phyloP scores from a whole-genome alignment of 75 land plant genomes.

The Selaginella moellendorffii region DNA sequence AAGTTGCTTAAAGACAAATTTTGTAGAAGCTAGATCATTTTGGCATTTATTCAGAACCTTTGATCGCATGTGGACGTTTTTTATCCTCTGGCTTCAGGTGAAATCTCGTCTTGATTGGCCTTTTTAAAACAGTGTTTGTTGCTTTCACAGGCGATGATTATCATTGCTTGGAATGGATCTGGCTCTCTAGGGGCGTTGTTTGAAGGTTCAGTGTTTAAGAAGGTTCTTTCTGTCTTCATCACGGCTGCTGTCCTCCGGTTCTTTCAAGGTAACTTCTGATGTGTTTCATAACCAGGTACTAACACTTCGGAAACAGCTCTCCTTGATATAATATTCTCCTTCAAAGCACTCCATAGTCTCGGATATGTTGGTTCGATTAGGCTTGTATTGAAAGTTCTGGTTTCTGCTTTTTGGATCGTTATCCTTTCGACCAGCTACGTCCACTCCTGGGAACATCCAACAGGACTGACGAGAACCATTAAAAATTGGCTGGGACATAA shows the following conservation, averaged over 20 bases:
- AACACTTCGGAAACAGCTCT: no score
- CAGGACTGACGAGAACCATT: conserved; percentile 4
- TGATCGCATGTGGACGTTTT: background rate
- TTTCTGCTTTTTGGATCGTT: background rate
- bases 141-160: conserved; percentile 1
- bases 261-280: background rate
- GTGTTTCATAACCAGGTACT: no score
- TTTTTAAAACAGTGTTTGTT: background rate
- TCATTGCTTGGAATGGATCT: background rate
- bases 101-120: no score
- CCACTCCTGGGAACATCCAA: conserved; percentile 4
- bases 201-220: background rate
- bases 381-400: background rate
- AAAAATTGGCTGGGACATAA: conserved; percentile 4
- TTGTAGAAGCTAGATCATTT: background rate
- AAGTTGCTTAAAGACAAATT: background rate
- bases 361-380: background rate
- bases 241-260: conserved; percentile 9
- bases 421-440: conserved; percentile 1
- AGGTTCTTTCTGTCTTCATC: conserved; percentile 1
- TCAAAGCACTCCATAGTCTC: background rate
- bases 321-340: background rate
- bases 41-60: background rate
- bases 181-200: background rate
- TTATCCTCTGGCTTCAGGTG: background rate